Percentiles rank a stretch among this genome's conserved stretches.
Evolutionary conservation across 129 eudicot species (phyloP).

Genomic region (Ambrosia trifida): DNA sequence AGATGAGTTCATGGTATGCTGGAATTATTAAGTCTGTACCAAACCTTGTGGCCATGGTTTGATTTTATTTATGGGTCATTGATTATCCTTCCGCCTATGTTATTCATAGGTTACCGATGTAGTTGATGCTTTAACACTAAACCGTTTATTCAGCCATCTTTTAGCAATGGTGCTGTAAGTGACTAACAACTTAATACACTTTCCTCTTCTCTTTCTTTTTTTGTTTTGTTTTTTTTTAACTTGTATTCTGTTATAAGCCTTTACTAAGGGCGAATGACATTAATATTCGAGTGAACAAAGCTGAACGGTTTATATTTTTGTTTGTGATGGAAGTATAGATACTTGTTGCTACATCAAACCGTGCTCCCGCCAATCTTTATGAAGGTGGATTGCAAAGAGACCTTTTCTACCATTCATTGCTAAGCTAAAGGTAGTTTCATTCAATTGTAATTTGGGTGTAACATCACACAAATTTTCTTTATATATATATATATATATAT

Average conservation of each 20-base stretch:
- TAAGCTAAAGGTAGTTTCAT: conserved; percentile 63
- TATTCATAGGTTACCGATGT: conserved; percentile 81
- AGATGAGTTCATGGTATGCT: conserved; percentile 92
- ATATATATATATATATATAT: too few species aligned
- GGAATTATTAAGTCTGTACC: background rate
- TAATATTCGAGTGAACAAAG: conserved; percentile 10
- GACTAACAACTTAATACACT: conserved; percentile 7
- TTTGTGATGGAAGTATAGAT: conserved; percentile 57
- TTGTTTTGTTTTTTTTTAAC: background rate
- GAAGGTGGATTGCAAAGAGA: conserved; percentile 96
- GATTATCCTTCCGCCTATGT: background rate
- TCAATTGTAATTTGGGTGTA: background rate
- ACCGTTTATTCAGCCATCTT: conserved; percentile 82
- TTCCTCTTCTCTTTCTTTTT: too few species aligned
- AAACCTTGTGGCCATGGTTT: conserved; percentile 2
- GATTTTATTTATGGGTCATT: background rate
- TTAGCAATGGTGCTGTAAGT: conserved; percentile 79
- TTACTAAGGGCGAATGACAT: background rate
- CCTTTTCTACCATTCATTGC: conserved; percentile 92
- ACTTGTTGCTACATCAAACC: conserved; percentile 95
- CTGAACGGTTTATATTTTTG: background rate
- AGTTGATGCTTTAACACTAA: conserved; percentile 85
- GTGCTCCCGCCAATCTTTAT: conserved; percentile 93
- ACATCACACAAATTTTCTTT: too few species aligned
- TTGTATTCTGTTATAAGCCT: background rate